Base-by-base conservation (phyloP, 148 eudicot species). In the Arbutus unedo region DNA sequence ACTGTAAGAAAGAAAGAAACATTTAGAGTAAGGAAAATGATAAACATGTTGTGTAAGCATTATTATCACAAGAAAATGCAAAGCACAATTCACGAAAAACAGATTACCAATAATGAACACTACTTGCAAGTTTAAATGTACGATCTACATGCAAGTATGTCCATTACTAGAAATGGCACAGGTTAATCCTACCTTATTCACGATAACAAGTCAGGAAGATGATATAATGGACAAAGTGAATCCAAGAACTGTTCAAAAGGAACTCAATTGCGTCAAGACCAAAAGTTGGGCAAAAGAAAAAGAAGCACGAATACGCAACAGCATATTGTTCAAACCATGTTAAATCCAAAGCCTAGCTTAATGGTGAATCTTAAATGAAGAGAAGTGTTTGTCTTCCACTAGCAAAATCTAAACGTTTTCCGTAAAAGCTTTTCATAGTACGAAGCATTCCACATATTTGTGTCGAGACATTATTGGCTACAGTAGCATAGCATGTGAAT, bases 1-100 rank as follows among this genome's bases (percentile, higher is more conserved):
- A 93, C 97, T 93, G 93, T 59, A 57, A 82, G 16, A 74, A n/a
- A 38, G 57, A 25, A 45, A 71, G 31, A 67, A 3, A 21, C 11
- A 49, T 44, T 25, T 60, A 48, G 48, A 48, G 11, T 10, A 4
- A 81, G 68, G 16, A 55, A 51, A 75, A 41, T 21, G n/a, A 38
- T 8, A 4, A 57, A 23, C 44, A 14, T 31, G 9, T 47, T 21
- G 54, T 3, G 41, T 38, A 79, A 43, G 38, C 16, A 25, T 76
- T 41, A 74, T 49, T 14, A 44, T 44, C 38, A 31, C 38, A 31
- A 82, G 16, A 59, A 55, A 45, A 64, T 8, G 23, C 8, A 50
- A 38, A 1, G 62, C 74, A 78, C 59, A 38, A 14, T 50, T n/a
- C 19, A 43, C 23, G 6, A 7, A 18, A 41, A 57, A 79, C 38